Evolutionary conservation across 768 basidiomycete genomes (phyloP), one percentile per base, ranked within the genome.

Genomic region (Macrolepiota dolichaula): DNA sequence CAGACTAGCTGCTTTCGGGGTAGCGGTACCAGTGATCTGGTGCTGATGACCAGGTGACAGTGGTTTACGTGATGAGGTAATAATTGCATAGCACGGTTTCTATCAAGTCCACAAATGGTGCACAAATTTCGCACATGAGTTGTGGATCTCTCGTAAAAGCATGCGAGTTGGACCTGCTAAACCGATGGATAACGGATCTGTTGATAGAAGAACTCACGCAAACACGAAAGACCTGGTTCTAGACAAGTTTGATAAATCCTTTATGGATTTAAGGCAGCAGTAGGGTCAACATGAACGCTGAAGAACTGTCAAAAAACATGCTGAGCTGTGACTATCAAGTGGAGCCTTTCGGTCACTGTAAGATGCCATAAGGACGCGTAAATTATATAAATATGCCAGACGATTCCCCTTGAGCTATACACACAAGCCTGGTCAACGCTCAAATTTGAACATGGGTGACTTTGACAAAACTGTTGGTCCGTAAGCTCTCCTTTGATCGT

Each of bases 391-490:
- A 60, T 29, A 17, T 37, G 51, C 19, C 50, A 59, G 22, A 15
- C 12, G 19, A 10, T 27, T 51, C 11, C 46, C 36, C 35, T 22
- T 17, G 22, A 17, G n/a, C 38, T 38, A 3, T 19, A 36, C 37
- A n/a, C n/a, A n/a, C n/a, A n/a, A n/a, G n/a, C 54, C 25, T 24
- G 13, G 11, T 27, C 32, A 36, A 11, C 24, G 19, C 6, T 24
- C 19, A 12, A 51, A 56, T 29, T 12, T 2, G 12, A 59, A 36
- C 29, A 71, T 71, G 70, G 69, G 69, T 44, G 69, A 47, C n/a
- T 71, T 63, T 36, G 64, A 65, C 47, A 27, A 22, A 32, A 60
- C 51, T 32, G 53, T 55, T 4, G 52, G 49, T 66, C 7, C 40
- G 62, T 59, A 25, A 7, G 44, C 29, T 32, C 7, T 32, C 24